Conservation (phyloP, 1,284 basidiomycete species). For the Pterulicium gracile region DNA sequence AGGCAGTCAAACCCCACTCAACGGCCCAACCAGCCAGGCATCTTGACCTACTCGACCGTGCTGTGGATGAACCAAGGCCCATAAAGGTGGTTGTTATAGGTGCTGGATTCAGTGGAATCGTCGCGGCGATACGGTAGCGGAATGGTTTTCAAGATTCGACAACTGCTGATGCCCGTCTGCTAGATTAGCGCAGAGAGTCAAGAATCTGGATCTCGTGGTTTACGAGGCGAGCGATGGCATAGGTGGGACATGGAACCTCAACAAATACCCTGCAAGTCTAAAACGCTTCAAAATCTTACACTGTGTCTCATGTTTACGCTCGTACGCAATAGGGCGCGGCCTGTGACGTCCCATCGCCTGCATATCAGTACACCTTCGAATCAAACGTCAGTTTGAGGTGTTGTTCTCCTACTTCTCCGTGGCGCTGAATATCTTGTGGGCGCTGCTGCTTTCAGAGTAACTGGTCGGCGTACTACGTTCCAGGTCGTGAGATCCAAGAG, state of each 20-base stretch:
- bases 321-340: conserved; percentile 36
- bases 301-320: neutral
- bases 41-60: no score
- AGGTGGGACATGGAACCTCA: conserved; percentile 49
- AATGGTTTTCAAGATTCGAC: no score
- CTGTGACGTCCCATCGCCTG: conserved; percentile 47
- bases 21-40: no score
- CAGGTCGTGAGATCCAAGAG: conserved; percentile 42
- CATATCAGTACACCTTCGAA: conserved; percentile 48
- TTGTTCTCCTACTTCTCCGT: no score
- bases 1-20: no score
- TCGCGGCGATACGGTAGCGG: conserved; percentile 39
- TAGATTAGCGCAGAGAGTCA: conserved; percentile 43
- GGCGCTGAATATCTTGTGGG: neutral
- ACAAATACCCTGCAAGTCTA: conserved; percentile 25
- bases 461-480: conserved; percentile 51
- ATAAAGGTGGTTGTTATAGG: conserved; percentile 41
- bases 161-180: no score
- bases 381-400: conserved; percentile 27
- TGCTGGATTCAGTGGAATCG: conserved; percentile 37
- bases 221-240: conserved; percentile 49
- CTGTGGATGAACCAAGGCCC: conserved; percentile 37
- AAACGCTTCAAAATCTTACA: conserved; percentile 1
- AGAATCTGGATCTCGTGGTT: conserved; percentile 43
- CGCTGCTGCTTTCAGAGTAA: conserved; percentile 25